Evolutionary conservation across 2,329 filamentous ascomycete genomes (phyloP).

Genomic region (Scytalidium lignicola): DNA sequence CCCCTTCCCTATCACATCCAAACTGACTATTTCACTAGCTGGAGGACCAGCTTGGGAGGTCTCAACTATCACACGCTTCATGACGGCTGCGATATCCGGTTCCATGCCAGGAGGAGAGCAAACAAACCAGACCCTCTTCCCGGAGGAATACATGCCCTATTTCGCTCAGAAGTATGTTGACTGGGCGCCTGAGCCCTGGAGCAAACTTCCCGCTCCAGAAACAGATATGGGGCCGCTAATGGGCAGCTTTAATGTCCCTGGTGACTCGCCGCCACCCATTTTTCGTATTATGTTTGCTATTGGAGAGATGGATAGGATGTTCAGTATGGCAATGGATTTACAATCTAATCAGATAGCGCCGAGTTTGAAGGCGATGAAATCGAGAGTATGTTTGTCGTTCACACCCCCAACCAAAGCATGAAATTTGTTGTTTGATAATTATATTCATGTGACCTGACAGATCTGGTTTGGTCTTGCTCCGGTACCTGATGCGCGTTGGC

Average conservation of each 20-base stretch:
- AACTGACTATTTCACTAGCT: not conserved
- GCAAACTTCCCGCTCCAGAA: constrained; percentile 9
- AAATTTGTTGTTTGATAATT: not conserved
- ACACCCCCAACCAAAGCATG: too few species aligned
- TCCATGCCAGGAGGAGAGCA: constrained; percentile 11
- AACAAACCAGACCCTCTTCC: constrained; percentile 12
- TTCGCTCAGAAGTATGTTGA: constrained; percentile 12
- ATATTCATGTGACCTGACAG: constrained; percentile 7
- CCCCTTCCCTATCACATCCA: too few species aligned
- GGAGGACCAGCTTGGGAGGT: constrained; percentile 8
- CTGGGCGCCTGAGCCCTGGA: constrained; percentile 17
- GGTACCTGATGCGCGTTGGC: constrained; percentile 16
- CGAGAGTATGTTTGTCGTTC: constrained; percentile 8
- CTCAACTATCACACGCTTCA: constrained; percentile 9
- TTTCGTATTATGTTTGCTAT: constrained; percentile 12
- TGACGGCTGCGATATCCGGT: constrained; percentile 10
- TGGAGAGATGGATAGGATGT: constrained; percentile 10
- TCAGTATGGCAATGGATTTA: not conserved
- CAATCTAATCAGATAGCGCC: not conserved
- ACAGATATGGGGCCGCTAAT: not conserved
- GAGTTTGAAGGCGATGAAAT: constrained; percentile 9
- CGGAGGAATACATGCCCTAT: constrained; percentile 6
- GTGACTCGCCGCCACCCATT: constrained; percentile 9
- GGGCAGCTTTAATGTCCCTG: constrained; percentile 5
- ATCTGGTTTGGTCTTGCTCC: constrained; percentile 18